These are phyloP conservation scores for Exophiala oligosperma DNA, from an alignment of 2,329 filamentous ascomycete species.

Conservation along the genomic window DNA sequence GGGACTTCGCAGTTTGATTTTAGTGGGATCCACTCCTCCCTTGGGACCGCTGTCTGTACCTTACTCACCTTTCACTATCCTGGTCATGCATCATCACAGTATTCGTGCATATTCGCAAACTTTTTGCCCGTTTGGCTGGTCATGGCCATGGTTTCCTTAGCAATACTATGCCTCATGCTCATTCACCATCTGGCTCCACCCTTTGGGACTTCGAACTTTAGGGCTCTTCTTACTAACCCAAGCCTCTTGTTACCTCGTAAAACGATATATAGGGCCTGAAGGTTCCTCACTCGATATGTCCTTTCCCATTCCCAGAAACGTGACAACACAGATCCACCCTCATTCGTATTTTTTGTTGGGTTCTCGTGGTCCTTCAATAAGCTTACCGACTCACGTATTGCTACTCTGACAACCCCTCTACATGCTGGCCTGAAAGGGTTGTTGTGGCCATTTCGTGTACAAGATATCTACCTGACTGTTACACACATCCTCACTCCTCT, in stretches of 20 bases:
- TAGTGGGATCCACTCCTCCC: background rate
- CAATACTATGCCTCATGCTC: conserved; percentile 8
- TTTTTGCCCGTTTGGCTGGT: background rate
- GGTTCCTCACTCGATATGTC: conserved; percentile 3
- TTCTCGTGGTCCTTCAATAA: conserved; percentile 4
- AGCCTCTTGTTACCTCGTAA: background rate
- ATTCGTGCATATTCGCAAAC: background rate
- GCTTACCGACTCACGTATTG: conserved; percentile 7
- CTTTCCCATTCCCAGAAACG: conserved; percentile 6
- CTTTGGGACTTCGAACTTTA: background rate
- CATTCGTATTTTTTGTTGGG: background rate
- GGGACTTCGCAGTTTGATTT: background rate
- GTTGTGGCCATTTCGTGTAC: background rate
- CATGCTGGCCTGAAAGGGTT: background rate
- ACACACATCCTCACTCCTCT: background rate
- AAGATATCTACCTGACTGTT: background rate
- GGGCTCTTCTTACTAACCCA: conserved; percentile 17
- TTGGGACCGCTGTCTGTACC: background rate
- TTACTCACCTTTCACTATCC: background rate
- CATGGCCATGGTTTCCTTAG: background rate
- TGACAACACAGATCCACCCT: background rate
- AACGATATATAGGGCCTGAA: conserved; percentile 22
- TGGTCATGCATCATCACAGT: background rate
- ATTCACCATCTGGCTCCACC: background rate
- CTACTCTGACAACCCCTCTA: background rate